Evolutionary conservation across 768 basidiomycete species (phyloP), one percentile per base, ranked within the genome.

Genomic region (Russula emetica): DNA sequence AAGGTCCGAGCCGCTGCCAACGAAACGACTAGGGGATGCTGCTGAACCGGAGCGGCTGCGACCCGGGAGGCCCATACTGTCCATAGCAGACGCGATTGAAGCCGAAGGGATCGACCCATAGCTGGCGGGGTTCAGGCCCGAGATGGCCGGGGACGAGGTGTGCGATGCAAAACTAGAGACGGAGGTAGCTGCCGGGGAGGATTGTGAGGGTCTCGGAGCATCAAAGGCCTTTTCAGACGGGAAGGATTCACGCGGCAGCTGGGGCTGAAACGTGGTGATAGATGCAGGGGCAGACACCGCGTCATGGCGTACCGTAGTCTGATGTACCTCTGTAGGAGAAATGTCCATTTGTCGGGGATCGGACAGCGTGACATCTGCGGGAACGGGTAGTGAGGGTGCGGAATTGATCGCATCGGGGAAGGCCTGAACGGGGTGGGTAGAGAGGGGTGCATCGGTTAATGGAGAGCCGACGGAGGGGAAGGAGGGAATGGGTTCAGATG

Each of bases 51-150:
- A 73, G 24, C 74, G 73, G 45, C 72, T 74, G 44, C 72, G 72
- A 20, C 53, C 71, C 18, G 62, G 38, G 14, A 67, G 38, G 14
- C 58, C 51, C 62, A 70, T 68, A 26, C 66, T 67, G 52, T 76
- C 73, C n/a, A 76, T 68, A 6, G 76, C 72, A 10, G 74, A 73
- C 5, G 74, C 75, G 51, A 76, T 69, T 22, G 75, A 76, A 7
- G 59, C 18, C 8, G 75, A 72, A 28, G 75, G 66, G n/a, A 70
- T 71, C 13, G 69, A 64, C 30, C 69, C 53, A 61, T 69, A 76
- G n/a, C 10, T 22, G 45, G 69, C 62, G 2, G 74, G 63, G 22
- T 70, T 68, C 36, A 76, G 66, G 66, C 72, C 74, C 32, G 72
- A 72, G 42, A 73, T 60, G 8, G 74, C 69, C 44, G 75, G 74